phyloP scores from a whole-genome alignment of 2,329 filamentous ascomycete species.

The Fusarium algeriense region DNA sequence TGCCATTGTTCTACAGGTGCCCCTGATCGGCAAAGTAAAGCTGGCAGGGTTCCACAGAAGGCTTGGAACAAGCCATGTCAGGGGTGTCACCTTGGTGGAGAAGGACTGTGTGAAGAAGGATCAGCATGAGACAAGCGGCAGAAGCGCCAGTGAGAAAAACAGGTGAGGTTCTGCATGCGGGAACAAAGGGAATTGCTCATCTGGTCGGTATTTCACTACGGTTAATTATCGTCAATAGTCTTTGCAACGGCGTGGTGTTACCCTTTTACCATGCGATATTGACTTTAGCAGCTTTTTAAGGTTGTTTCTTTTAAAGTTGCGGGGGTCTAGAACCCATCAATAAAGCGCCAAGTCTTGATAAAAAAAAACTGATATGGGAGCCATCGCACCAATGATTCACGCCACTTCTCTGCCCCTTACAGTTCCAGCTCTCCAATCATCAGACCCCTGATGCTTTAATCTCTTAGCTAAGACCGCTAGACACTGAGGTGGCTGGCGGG shows the following conservation, averaged over 20 bases:
- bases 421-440: slow-evolving; percentile 1
- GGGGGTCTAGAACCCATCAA: slow-evolving; percentile 7
- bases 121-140: slow-evolving; percentile 8
- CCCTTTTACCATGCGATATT: background rate
- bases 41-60: slow-evolving; percentile 23
- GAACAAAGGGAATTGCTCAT: background rate
- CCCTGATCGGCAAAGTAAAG: slow-evolving; percentile 26
- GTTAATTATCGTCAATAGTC: background rate
- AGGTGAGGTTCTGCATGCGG: background rate
- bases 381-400: slow-evolving; percentile 11
- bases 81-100: slow-evolving; percentile 12
- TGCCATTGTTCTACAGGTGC: slow-evolving; percentile 7
- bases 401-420: slow-evolving; percentile 21
- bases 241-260: background rate
- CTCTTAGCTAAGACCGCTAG: slow-evolving; percentile 16
- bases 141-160: slow-evolving; percentile 6
- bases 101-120: background rate
- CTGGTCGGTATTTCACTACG: background rate
- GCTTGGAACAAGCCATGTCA: slow-evolving; percentile 17
- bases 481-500: background rate
- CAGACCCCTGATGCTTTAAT: slow-evolving; percentile 2
- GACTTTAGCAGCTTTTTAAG: slow-evolving; percentile 7
- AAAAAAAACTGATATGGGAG: background rate
- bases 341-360: slow-evolving; percentile 16
- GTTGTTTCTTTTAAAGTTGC: slow-evolving; percentile 21